These are phyloP conservation scores for Podaxis pistillaris DNA, from an alignment of 768 basidiomycete genomes.

Conservation along the genomic window DNA sequence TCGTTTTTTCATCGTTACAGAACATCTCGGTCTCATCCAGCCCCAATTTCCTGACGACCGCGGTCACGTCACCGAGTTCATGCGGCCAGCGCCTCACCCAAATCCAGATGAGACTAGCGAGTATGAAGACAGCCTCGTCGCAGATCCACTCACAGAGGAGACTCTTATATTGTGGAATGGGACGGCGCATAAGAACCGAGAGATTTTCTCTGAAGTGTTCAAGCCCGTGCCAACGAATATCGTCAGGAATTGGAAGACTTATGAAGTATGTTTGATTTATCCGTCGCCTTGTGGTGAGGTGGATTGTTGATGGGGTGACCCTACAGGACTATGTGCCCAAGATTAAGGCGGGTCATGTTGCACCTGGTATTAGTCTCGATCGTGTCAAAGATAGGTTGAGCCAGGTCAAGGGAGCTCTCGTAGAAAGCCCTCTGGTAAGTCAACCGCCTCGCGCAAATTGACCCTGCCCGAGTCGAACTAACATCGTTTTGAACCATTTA, in stretches of 20 bases:
- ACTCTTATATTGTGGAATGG: slow-evolving; percentile 59
- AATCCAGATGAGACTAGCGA: slow-evolving; percentile 64
- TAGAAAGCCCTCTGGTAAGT: slow-evolving; percentile 69
- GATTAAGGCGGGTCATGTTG: slow-evolving; percentile 79
- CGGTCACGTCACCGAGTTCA: slow-evolving; percentile 48
- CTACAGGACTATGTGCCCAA: slow-evolving; percentile 72
- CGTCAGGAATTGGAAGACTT: slow-evolving; percentile 75
- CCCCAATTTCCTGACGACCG: slow-evolving; percentile 54
- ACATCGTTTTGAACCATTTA: slow-evolving; percentile 14
- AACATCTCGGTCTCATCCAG: slow-evolving; percentile 83
- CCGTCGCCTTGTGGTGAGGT: not conserved
- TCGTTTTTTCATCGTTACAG: slow-evolving; percentile 32
- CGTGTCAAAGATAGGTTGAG: slow-evolving; percentile 76
- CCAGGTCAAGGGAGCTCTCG: slow-evolving; percentile 68
- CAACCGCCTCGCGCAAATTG: not conserved
- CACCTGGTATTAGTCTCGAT: slow-evolving; percentile 58
- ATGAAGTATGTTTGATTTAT: slow-evolving; percentile 51
- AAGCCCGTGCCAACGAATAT: slow-evolving; percentile 83
- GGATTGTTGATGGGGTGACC: not conserved
- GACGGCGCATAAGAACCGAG: slow-evolving; percentile 78
- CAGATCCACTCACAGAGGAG: slow-evolving; percentile 72
- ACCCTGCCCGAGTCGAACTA: slow-evolving; percentile 1
- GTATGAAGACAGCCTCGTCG: slow-evolving; percentile 63
- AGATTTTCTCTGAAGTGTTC: slow-evolving; percentile 86
- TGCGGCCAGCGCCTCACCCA: slow-evolving; percentile 75